phyloP scores from a whole-genome alignment of 1,139 yeast genomes.

The Pichia kudriavzevii region DNA sequence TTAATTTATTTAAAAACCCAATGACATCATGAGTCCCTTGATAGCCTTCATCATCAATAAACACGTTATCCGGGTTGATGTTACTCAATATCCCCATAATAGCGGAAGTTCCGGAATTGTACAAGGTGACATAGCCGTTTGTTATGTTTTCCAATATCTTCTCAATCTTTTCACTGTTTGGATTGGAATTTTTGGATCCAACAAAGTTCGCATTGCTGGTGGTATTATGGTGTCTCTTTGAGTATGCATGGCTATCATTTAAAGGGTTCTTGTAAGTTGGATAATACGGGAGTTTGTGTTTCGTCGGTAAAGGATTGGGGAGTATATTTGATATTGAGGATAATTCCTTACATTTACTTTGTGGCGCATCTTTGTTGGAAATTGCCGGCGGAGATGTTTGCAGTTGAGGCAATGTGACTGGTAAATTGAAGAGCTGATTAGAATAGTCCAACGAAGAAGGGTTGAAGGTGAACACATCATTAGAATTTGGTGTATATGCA shows the following conservation, averaged over 20 bases:
- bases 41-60: conserved; percentile 66
- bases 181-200: conserved; percentile 70
- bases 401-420: no score
- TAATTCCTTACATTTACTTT: neutral
- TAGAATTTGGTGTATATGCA: conserved; percentile 8
- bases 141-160: conserved; percentile 56
- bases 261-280: conserved; percentile 24
- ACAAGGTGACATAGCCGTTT: conserved; percentile 54
- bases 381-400: neutral
- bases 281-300: conserved; percentile 19
- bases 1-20: conserved; percentile 54
- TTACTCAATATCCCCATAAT: conserved; percentile 69
- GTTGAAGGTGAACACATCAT: no score
- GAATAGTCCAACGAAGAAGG: no score
- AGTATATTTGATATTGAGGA: neutral
- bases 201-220: conserved; percentile 29
- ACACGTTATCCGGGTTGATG: conserved; percentile 63
- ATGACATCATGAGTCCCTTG: conserved; percentile 77
- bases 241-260: conserved; percentile 15
- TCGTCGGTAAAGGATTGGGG: neutral
- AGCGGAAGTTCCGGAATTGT: conserved; percentile 77
- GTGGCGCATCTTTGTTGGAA: neutral
- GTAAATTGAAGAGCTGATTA: neutral
- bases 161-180: conserved; percentile 65
- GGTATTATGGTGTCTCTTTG: conserved; percentile 9